Percentiles rank a stretch among this genome's conserved stretches.
Evolutionary conservation across 306 rosid genomes (phyloP).

Genomic region (Dalbergia cultrata): DNA sequence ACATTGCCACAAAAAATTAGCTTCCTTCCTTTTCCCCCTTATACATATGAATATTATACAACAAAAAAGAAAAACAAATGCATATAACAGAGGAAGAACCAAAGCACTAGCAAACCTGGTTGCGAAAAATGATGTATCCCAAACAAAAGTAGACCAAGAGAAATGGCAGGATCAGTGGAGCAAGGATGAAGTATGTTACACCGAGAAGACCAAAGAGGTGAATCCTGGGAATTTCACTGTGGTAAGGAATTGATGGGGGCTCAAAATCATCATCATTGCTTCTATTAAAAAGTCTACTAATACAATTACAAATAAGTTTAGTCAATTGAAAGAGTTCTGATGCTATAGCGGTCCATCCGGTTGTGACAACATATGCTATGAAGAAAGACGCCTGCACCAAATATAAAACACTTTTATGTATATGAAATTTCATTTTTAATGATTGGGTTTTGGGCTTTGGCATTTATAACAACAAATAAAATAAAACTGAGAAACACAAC

Average conservation of each 20-base stretch:
- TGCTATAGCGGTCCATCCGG: constrained; percentile 73
- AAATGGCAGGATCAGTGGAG: constrained; percentile 93
- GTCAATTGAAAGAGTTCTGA: constrained; percentile 70
- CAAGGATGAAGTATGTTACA: constrained; percentile 85
- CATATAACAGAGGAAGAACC: constrained; percentile 6
- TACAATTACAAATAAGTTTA: constrained; percentile 56
- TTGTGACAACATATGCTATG: constrained; percentile 74
- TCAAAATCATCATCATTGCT: constrained; percentile 54
- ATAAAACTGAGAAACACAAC: not conserved
- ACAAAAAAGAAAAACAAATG: not conserved
- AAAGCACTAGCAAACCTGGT: constrained; percentile 70
- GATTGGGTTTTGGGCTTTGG: not conserved
- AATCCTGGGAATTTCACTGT: constrained; percentile 72
- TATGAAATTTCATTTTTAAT: not conserved
- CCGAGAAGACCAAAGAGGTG: constrained; percentile 91
- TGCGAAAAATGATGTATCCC: constrained; percentile 86
- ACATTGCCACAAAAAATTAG: too few relatives aligned
- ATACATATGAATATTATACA: not conserved
- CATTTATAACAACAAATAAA: not conserved
- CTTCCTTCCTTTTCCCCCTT: too few relatives aligned
- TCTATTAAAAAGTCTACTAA: constrained; percentile 51
- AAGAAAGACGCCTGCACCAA: constrained; percentile 85
- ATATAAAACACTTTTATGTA: constrained; percentile 13
- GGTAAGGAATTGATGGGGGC: constrained; percentile 71
- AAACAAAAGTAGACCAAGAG: constrained; percentile 81